Base-by-base conservation (phyloP, 345 rosid genomes). In the Garcia nutans region DNA sequence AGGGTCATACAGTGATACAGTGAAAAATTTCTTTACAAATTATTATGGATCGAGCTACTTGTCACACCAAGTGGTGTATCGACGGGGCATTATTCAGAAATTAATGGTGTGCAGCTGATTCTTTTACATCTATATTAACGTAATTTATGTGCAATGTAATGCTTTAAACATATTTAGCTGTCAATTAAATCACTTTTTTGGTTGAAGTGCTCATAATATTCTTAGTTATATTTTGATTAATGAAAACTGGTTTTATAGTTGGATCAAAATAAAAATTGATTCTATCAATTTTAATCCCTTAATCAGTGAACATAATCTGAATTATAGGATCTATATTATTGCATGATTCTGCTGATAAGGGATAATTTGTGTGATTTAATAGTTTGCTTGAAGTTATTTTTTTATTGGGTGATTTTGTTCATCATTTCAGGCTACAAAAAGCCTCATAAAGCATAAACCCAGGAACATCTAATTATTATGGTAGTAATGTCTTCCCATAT, bases 1-100 rank as follows among this genome's bases (percentile, higher is more conserved):
- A 20, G 79, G 85, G 79, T 88, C 97, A 54, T 96, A 89, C 81
- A 92, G 88, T 77, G 87, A 88, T 45, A 52, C 94, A 68, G 97
- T 96, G 69, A 74, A 73, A 70, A 84, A 83, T 23, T 96, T 84
- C 82, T 96, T 92, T 79, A 65, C 85, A 42, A 85, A 81, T 57
- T 96, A 90, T 82, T 91, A 96, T 85, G 82, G 88, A 80, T 77
- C 88, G 47, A 88, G 89, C 82, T 96, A 96, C 78, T 54, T 96
- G 85, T 88, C 97, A 49, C 97, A 93, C 78, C 93, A 93, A 71
- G 90, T 93, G 91, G 92, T 93, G 73, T 88, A 89, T 83, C 87
- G 70, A 23, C 76, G 81, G 74, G 86, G 96, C 63, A 74, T 85
- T 61, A 79, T 93, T 76, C 87, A 89, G 80, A 92, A 87, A 82